Percentiles rank a stretch among this genome's conserved stretches.
Conservation (phyloP, 2,329 filamentous ascomycete species). For the Paecilomyces fulvus region DNA sequence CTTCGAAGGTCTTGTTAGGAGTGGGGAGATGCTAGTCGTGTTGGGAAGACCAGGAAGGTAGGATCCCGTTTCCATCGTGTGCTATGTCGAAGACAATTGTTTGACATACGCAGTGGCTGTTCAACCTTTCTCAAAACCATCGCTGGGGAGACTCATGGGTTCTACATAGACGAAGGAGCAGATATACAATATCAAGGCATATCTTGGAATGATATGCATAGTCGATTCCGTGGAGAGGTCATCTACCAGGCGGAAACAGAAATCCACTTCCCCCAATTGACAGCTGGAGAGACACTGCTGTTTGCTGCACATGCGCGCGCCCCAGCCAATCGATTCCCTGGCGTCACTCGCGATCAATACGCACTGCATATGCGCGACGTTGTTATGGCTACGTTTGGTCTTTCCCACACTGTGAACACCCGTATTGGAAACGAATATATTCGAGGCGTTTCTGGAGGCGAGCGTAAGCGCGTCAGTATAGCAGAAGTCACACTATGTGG, state of each 20-base stretch:
- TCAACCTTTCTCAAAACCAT: constrained; percentile 80
- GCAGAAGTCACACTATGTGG: constrained; percentile 36
- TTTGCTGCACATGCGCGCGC: constrained; percentile 62
- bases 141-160: constrained; percentile 72
- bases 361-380: constrained; percentile 37
- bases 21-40: constrained; percentile 49
- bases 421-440: constrained; percentile 48
- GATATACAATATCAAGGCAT: constrained; percentile 70
- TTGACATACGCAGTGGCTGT: constrained; percentile 41
- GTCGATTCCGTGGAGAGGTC: constrained; percentile 69
- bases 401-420: constrained; percentile 44
- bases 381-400: constrained; percentile 37
- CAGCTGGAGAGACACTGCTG: constrained; percentile 68
- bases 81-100: neutral
- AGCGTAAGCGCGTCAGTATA: constrained; percentile 54
- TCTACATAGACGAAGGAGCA: constrained; percentile 60
- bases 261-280: constrained; percentile 70
- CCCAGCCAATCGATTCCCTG: constrained; percentile 34
- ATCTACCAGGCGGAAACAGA: constrained; percentile 84
- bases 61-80: neutral
- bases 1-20: constrained; percentile 54
- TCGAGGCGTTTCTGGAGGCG: constrained; percentile 55
- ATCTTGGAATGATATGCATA: constrained; percentile 56
- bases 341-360: constrained; percentile 35
- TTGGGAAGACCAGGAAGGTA: constrained; percentile 26